A percentile compares a stretch with the other conserved stretches of the same genome.
phyloP scores from a whole-genome alignment of 306 rosid genomes.

The Cicer yamashitae region DNA sequence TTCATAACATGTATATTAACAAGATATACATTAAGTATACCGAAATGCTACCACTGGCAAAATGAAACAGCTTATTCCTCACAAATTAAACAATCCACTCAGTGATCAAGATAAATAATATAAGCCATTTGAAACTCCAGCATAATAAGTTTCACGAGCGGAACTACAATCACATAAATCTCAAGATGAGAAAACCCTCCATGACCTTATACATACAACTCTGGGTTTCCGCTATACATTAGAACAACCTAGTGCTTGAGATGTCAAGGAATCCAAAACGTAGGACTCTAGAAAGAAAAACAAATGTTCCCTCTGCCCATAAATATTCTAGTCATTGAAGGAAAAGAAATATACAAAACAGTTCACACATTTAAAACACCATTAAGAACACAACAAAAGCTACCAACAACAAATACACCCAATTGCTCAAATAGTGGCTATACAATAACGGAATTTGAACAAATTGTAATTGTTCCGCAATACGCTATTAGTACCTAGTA shows the following conservation, averaged over 20 bases:
- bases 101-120: not conserved
- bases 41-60: not conserved
- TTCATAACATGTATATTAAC: not conserved
- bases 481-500: too few relatives aligned
- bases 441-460: too few relatives aligned
- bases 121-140: not conserved
- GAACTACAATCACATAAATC: conserved; percentile 13
- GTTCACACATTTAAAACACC: conserved; percentile 3
- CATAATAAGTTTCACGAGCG: not conserved
- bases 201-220: not conserved
- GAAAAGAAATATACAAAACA: not conserved
- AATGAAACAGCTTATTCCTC: conserved; percentile 11
- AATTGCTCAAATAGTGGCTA: too few relatives aligned
- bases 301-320: not conserved
- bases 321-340: not conserved
- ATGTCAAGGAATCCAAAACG: not conserved
- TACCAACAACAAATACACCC: conserved; percentile 6
- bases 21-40: not conserved
- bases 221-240: conserved; percentile 4
- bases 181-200: conserved; percentile 5
- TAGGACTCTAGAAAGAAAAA: not conserved
- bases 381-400: conserved; percentile 21
- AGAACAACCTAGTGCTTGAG: conserved; percentile 10
- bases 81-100: not conserved
- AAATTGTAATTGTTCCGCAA: too few relatives aligned